Base-by-base conservation (phyloP, 768 basidiomycete genomes). In the Pulveroboletus sp. region DNA sequence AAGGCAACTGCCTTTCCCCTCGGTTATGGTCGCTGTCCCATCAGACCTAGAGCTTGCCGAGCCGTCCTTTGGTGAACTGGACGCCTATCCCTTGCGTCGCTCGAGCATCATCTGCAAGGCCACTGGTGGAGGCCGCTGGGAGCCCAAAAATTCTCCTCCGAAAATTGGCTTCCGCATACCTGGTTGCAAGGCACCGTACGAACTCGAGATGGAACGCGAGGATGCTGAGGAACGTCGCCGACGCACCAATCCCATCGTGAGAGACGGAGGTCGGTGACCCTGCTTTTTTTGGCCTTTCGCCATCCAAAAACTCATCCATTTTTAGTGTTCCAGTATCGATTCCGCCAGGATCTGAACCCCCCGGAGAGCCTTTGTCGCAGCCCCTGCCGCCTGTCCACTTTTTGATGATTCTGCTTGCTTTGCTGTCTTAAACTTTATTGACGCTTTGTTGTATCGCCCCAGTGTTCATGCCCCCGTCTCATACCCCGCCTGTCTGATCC, bases 81-180 rank as follows among this genome's bases (percentile, higher is more conserved):
- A 82, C 44, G 77, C 83, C 1, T 90, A 90, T 57, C 88, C 88
- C 2, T 78, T 90, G 18, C 74, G 77, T 38, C 79, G 81, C 48
- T 78, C 82, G 3, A 80, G 78, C 57, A 71, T 77, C 43, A 74
- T 88, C 12, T 91, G 88, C 71, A 91, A 90, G 58, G 84, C 83
- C 1, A 79, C 80, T 17, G 88, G 89, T 40, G 86, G 86, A 12
- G 88, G 88, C 14, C 80, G 89, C 31, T 90, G 88, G 88, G 78
- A 80, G 56, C 88, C 89, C 31, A 84, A 82, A 59, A 76, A 75
- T 28, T 66, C 68, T 9, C 69, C 75, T 2, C 70, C 69, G 0
- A 59, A 54, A 47, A 59, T 65, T 2, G 62, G 83, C 11, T 67
- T 80, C n/a, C 78, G 81, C 32, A 65, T 82, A 37, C 83, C 82